Conservation (phyloP, 805 yeast genomes). For the Candida coleopterorum region DNA sequence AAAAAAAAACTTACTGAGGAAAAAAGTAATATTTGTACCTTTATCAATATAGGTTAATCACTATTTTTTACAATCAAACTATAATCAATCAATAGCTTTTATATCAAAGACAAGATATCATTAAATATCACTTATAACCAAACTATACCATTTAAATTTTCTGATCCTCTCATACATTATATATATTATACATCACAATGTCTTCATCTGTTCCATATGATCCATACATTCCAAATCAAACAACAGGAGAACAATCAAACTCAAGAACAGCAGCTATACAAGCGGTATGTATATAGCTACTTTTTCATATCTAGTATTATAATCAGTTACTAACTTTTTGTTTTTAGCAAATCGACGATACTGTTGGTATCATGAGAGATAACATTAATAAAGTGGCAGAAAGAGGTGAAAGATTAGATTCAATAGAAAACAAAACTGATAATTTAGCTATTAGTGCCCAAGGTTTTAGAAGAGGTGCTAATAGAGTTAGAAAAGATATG, state of each 20-base stretch:
- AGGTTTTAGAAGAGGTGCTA: constrained; percentile 94
- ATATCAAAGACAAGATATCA: background rate
- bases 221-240: constrained; percentile 71
- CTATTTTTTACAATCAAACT: too few relatives aligned
- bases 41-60: too few relatives aligned
- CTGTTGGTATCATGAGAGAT: constrained; percentile 96
- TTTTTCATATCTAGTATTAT: background rate
- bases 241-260: constrained; percentile 46
- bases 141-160: background rate
- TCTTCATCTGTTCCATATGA: constrained; percentile 80
- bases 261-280: constrained; percentile 77
- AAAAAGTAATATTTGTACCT: background rate
- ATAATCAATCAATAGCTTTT: background rate
- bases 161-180: background rate
- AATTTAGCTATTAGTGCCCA: constrained; percentile 89
- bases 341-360: constrained; percentile 79
- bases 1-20: background rate
- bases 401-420: constrained; percentile 88
- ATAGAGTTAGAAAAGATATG: constrained; percentile 96
- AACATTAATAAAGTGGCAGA: constrained; percentile 94
- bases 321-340: constrained; percentile 21
- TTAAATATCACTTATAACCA: background rate
- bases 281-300: constrained; percentile 48
- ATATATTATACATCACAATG: constrained; percentile 34
- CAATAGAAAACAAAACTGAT: constrained; percentile 89